Evolutionary conservation across 139 green algal species (phyloP).

Genomic region (Mesotaenium endlicherianum): DNA sequence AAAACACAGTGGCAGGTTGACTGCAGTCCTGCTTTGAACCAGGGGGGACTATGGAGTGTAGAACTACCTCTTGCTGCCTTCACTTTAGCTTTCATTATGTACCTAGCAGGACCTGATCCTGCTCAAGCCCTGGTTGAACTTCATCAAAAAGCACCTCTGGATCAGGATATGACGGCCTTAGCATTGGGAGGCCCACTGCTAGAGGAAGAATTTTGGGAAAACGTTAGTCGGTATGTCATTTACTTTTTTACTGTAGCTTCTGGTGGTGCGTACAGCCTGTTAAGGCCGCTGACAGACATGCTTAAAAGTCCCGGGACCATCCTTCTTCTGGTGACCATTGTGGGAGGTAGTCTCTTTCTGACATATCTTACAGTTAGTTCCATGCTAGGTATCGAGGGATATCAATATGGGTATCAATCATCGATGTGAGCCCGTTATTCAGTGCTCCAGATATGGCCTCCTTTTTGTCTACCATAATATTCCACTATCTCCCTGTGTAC

Average conservation of each 20-base stretch:
- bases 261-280: slow-evolving; percentile 23
- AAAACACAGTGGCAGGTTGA: too few species aligned
- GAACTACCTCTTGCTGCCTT: too few species aligned
- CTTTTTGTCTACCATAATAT: too few species aligned
- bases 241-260: slow-evolving; percentile 37
- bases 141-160: neutral
- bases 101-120: neutral
- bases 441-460: too few species aligned
- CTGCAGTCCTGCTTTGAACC: too few species aligned
- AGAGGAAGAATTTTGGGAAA: slow-evolving; percentile 38
- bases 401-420: too few species aligned
- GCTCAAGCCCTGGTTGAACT: neutral
- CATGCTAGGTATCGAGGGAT: slow-evolving; percentile 20
- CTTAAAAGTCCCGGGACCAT: slow-evolving; percentile 5
- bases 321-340: neutral
- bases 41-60: too few species aligned
- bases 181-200: neutral
- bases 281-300: slow-evolving; percentile 4
- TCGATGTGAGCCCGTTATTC: slow-evolving; percentile 4
- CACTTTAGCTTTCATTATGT: too few species aligned
- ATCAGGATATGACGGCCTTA: neutral
- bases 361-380: slow-evolving; percentile 7
- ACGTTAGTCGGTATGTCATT: slow-evolving; percentile 21
- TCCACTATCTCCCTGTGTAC: too few species aligned
- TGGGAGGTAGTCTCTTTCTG: slow-evolving; percentile 15